These are phyloP conservation scores for Leccinum subtestaceum DNA, from an alignment of 768 basidiomycete species.

Conservation along the genomic window DNA sequence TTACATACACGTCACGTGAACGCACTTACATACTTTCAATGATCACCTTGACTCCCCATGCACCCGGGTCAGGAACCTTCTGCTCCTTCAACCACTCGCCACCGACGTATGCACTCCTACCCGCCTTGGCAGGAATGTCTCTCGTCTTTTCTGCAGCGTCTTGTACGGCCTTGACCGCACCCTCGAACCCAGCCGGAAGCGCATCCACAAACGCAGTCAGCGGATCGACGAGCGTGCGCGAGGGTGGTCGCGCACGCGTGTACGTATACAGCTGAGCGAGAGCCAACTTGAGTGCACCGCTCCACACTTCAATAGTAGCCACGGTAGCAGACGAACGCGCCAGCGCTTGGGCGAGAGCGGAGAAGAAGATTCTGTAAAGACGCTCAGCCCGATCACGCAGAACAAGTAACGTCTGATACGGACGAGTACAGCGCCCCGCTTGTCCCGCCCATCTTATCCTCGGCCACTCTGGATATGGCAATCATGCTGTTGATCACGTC, in stretches of 20 bases:
- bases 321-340: constrained; percentile 34
- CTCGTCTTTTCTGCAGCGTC: constrained; percentile 73
- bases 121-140: constrained; percentile 79
- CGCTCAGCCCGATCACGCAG: not conserved
- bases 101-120: constrained; percentile 85
- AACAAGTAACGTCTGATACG: constrained; percentile 29
- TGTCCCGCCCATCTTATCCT: constrained; percentile 88
- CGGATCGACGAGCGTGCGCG: constrained; percentile 91
- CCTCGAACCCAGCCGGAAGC: constrained; percentile 36
- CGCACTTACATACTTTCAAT: constrained; percentile 42
- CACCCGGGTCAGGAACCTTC: constrained; percentile 80
- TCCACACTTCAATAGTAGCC: constrained; percentile 54
- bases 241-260: constrained; percentile 86
- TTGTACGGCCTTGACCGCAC: constrained; percentile 58
- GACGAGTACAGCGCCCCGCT: constrained; percentile 90
- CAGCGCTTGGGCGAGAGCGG: constrained; percentile 75
- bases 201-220: constrained; percentile 67
- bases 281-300: constrained; percentile 53
- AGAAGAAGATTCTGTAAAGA: constrained; percentile 78
- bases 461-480: constrained; percentile 68
- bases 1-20: not conserved
- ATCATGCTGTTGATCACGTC: constrained; percentile 67
- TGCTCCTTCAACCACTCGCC: constrained; percentile 59
- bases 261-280: constrained; percentile 70
- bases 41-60: constrained; percentile 83